Evolutionary conservation across 2,329 filamentous ascomycete species (phyloP).

Genomic region (Fusarium sp.): DNA sequence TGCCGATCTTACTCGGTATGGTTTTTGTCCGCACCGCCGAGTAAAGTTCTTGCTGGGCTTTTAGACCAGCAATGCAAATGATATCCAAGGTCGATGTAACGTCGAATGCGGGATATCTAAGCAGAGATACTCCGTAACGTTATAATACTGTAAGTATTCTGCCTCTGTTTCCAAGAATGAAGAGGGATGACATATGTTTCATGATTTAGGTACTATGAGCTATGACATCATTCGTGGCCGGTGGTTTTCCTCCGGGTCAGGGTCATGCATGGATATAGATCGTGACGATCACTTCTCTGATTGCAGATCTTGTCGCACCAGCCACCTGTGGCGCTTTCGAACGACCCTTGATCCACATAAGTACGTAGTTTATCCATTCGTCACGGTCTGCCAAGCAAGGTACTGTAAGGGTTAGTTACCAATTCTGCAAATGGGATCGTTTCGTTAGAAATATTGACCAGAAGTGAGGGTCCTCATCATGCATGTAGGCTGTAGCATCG

Average conservation of each 20-base stretch:
- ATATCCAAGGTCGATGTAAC: not conserved
- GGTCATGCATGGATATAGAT: slow-evolving; percentile 4
- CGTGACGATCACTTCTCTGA: slow-evolving; percentile 22
- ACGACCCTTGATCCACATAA: not conserved
- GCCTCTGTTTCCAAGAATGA: not conserved
- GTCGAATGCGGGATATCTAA: not conserved
- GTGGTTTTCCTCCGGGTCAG: slow-evolving; percentile 36
- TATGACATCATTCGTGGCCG: slow-evolving; percentile 44
- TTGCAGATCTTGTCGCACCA: slow-evolving; percentile 25
- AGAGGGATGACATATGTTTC: not conserved
- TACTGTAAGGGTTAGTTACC: not conserved
- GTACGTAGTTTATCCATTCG: not conserved
- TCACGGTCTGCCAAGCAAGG: not conserved
- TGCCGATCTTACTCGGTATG: slow-evolving; percentile 18
- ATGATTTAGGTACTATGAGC: slow-evolving; percentile 4
- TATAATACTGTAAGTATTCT: no score
- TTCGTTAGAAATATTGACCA: not conserved
- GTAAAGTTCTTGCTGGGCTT: not conserved
- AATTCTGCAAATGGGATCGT: not conserved
- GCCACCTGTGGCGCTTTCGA: slow-evolving; percentile 27
- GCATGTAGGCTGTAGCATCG: no score
- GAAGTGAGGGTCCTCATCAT: not conserved
- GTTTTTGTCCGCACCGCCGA: not conserved
- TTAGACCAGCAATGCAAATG: not conserved
- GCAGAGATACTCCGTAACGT: no score